Conservation (phyloP, 441 rosid species). For the Biscutella laevigata region DNA sequence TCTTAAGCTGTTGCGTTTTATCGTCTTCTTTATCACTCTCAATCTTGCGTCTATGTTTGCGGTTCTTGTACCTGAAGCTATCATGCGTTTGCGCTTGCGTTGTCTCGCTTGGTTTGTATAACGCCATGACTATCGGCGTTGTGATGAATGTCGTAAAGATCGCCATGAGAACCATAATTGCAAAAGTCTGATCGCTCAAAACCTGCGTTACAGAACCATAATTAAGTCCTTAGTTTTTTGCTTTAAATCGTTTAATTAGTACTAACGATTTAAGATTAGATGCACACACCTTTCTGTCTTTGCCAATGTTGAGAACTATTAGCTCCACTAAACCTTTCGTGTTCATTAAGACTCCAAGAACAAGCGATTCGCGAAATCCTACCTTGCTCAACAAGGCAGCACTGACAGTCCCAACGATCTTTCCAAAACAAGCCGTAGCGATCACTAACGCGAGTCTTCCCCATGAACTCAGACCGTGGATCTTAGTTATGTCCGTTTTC, state of each 20-base stretch:
- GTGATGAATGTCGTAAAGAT: conserved; percentile 38
- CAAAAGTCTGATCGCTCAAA: conserved; percentile 40
- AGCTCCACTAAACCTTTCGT: conserved; percentile 42
- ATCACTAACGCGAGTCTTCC: conserved; percentile 37
- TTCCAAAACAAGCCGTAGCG: conserved; percentile 35
- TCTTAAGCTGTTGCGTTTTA: conserved; percentile 23
- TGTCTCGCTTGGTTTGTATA: conserved; percentile 28
- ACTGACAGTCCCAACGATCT: conserved; percentile 31
- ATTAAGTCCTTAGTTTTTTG: neutral
- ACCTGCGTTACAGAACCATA: conserved; percentile 20
- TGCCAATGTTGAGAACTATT: conserved; percentile 43
- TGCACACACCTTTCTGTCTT: conserved; percentile 33
- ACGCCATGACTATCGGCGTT: conserved; percentile 36
- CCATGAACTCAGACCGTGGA: conserved; percentile 34
- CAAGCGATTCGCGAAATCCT: conserved; percentile 27
- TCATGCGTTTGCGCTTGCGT: no score
- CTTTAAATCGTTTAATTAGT: neutral
- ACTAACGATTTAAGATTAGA: neutral
- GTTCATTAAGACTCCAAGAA: conserved; percentile 40
- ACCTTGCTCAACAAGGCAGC: conserved; percentile 28
- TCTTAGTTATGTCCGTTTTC: conserved; percentile 33
- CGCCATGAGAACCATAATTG: conserved; percentile 45
- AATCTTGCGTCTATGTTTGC: no score
- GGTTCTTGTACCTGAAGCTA: no score
- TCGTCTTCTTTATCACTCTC: neutral